Base-by-base conservation (phyloP, 805 yeast genomes). In the Starmera quercuum region DNA sequence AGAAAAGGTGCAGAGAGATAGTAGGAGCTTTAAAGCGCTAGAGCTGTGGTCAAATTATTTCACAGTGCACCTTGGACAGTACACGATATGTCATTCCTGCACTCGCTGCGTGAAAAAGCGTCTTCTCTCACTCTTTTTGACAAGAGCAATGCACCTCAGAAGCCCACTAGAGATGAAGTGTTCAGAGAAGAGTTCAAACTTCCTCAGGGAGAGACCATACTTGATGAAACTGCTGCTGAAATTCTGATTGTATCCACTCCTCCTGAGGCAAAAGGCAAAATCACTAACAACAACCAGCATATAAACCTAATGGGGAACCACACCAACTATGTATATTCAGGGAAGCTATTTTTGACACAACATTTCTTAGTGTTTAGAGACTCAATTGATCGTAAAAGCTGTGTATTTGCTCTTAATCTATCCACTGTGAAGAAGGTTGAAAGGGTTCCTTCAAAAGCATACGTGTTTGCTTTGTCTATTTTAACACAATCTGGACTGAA, bases 401-500 rank as follows among this genome's bases (percentile, higher is more conserved):
- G 92, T 51, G 69, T 75, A 6, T 73, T 90, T 49, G 69, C 69
- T 4, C 46, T 90, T 20, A 92, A 90, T 40, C 59, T 92, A 27
- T 75, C 88, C 2, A 75, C 95, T 1, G 61, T 92, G 25, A 78
- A 82, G 49, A 78, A 86, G 40, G 94, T 92, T 13, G 96, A 90
- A 53, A 68, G 97, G 34, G 68, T 86, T 15, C 94, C 95, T 9
- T 68, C 85, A 2, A 68, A 77, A 36, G 68, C 83, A 1, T 83
- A 78, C 51, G 78, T 83, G 14, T 83, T 87, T 58, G 87, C 95
- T 2, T 65, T 92, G 14, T 63, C 77, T n/a, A 59, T 90, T 11
- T 66, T 73, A 6, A 74, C 95, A 2, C 76, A 78, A 37, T 76
- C 81, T 20, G 83, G 78, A 12, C 53, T 81, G 36, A 68, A 67